These are phyloP conservation scores for Brettanomyces naardenensis DNA, from an alignment of 805 yeast genomes.

Conservation along the genomic window DNA sequence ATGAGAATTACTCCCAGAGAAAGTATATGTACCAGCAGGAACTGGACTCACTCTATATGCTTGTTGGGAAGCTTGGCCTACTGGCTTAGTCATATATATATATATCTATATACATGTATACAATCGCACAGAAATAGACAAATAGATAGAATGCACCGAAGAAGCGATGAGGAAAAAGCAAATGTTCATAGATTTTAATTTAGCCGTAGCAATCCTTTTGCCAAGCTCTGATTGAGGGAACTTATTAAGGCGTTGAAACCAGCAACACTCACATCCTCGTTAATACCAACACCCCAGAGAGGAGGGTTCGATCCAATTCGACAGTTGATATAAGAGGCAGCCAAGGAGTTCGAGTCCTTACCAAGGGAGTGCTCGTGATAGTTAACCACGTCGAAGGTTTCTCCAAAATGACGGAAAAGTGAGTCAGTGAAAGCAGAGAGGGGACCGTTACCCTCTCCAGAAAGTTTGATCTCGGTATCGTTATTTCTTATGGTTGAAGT, in stretches of 20 bases:
- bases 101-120: neutral
- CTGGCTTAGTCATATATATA: neutral
- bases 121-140: too few species aligned
- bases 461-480: constrained; percentile 22
- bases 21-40: constrained; percentile 26
- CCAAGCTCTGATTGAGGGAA: constrained; percentile 31
- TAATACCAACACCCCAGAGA: constrained; percentile 51
- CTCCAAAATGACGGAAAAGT: constrained; percentile 37
- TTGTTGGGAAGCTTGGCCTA: constrained; percentile 31
- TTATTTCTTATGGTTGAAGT: constrained; percentile 42
- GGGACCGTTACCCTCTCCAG: constrained; percentile 77
- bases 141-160: neutral
- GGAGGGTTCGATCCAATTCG: constrained; percentile 5
- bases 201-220: constrained; percentile 15
- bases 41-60: constrained; percentile 30
- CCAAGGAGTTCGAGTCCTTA: constrained; percentile 58
- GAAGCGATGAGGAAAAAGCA: neutral
- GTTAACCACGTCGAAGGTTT: constrained; percentile 51
- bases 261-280: constrained; percentile 49
- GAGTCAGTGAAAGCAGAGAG: constrained; percentile 69
- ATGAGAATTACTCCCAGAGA: constrained; percentile 16
- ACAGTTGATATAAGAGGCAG: constrained; percentile 58
- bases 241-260: constrained; percentile 43
- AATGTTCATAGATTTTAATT: neutral
- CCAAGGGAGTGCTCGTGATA: constrained; percentile 81